Evolutionary conservation across 2,329 filamentous ascomycete genomes (phyloP).

Genomic region (Aaosphaeria pasadenensis): DNA sequence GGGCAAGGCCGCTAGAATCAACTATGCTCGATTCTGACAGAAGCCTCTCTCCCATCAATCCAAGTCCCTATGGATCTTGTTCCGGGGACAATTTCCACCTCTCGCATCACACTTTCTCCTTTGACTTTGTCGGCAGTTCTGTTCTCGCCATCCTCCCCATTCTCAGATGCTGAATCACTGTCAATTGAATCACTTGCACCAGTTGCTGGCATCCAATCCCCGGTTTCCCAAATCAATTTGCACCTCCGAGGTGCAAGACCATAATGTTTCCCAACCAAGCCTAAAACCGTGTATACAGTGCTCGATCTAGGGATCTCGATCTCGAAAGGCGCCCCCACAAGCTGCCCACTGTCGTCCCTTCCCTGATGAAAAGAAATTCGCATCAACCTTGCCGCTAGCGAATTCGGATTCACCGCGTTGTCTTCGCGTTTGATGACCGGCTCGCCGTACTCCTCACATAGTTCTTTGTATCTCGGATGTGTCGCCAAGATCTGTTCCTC

Average conservation of each 20-base stretch:
- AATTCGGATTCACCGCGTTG: slow-evolving; percentile 65
- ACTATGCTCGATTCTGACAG: slow-evolving; percentile 64
- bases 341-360: slow-evolving; percentile 1
- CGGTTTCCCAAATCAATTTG: slow-evolving; percentile 80
- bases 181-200: slow-evolving; percentile 57
- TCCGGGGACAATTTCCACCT: slow-evolving; percentile 75
- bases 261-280: slow-evolving; percentile 72
- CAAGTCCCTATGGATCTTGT: slow-evolving; percentile 80
- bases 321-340: slow-evolving; percentile 10
- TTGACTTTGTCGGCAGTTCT: slow-evolving; percentile 62
- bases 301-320: slow-evolving; percentile 68
- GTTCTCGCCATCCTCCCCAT: slow-evolving; percentile 34
- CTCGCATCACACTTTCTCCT: slow-evolving; percentile 69
- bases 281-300: slow-evolving; percentile 79
- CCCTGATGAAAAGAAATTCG: slow-evolving; percentile 52
- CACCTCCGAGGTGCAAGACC: slow-evolving; percentile 61
- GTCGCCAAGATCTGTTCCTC: slow-evolving; percentile 52
- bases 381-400: slow-evolving; percentile 75
- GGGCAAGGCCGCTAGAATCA: background rate
- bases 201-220: slow-evolving; percentile 78
- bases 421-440: slow-evolving; percentile 57
- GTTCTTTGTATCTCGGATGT: slow-evolving; percentile 69
- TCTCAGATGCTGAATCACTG: slow-evolving; percentile 47
- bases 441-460: slow-evolving; percentile 74
- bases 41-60: slow-evolving; percentile 70